A percentile compares a stretch with the other conserved stretches of the same genome.
Evolutionary conservation across 352 stramenopile species (phyloP).

Genomic region (Globisporangium echinulatum): DNA sequence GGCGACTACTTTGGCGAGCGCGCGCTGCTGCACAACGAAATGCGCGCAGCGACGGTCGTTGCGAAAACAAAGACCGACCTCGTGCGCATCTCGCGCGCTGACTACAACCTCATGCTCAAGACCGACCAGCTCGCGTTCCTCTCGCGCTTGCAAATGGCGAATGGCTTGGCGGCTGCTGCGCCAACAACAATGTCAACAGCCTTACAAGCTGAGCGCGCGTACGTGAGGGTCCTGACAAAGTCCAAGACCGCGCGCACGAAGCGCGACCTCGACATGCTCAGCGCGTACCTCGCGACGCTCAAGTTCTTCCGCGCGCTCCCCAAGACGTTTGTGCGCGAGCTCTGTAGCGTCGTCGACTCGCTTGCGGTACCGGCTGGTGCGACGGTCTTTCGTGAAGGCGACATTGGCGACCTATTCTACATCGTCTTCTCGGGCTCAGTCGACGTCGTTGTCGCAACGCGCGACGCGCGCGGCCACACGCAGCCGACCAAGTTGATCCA

Average conservation of each 20-base stretch:
- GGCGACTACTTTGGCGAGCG: conserved; percentile 74
- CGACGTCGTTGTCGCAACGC: conserved; percentile 58
- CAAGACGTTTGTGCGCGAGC: conserved; percentile 53
- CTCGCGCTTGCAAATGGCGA: conserved; percentile 50
- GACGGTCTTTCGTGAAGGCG: conserved; percentile 58
- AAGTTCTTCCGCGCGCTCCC: conserved; percentile 72
- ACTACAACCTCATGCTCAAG: conserved; percentile 74
- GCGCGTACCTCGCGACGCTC: conserved; percentile 62
- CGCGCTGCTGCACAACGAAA: conserved; percentile 51
- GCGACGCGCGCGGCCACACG: conserved; percentile 38
- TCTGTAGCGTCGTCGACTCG: conserved; percentile 59
- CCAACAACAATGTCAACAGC: neutral
- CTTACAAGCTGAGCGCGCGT: conserved; percentile 36
- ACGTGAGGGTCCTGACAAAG: conserved; percentile 52
- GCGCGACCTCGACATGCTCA: conserved; percentile 52
- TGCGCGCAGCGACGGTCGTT: conserved; percentile 51
- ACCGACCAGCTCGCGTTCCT: conserved; percentile 68
- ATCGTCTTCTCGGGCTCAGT: conserved; percentile 70
- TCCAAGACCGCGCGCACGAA: conserved; percentile 39
- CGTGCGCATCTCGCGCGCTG: conserved; percentile 54
- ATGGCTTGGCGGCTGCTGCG: conserved; percentile 16
- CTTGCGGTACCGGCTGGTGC: conserved; percentile 28
- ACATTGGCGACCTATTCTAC: conserved; percentile 69
- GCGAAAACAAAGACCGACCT: conserved; percentile 47
- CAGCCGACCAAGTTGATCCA: conserved; percentile 70